Evolutionary conservation across 768 basidiomycete genomes (phyloP).

Genomic region (Leucocoprinus birnbaumii): DNA sequence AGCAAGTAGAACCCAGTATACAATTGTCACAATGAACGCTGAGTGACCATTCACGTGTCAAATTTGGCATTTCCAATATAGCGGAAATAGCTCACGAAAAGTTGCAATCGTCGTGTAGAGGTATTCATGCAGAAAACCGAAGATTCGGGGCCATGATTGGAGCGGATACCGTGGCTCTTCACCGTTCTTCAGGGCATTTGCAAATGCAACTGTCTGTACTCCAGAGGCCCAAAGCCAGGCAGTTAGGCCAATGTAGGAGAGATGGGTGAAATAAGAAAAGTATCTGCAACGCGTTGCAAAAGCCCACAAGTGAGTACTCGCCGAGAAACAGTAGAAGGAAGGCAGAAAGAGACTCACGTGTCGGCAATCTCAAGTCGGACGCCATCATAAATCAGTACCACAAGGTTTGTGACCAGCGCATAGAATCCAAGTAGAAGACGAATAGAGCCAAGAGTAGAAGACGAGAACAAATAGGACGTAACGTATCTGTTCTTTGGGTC

Average conservation of each 20-base stretch:
- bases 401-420: slow-evolving; percentile 4
- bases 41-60: not conserved
- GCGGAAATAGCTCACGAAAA: slow-evolving; percentile 13
- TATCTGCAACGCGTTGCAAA: slow-evolving; percentile 3
- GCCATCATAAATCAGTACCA: slow-evolving; percentile 5
- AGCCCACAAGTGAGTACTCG: no score
- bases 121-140: slow-evolving; percentile 14
- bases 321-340: not conserved
- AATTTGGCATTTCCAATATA: not conserved
- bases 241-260: slow-evolving; percentile 12
- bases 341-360: slow-evolving; percentile 1
- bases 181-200: not conserved
- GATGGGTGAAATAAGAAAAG: slow-evolving; percentile 16
- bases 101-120: slow-evolving; percentile 16
- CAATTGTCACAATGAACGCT: slow-evolving; percentile 12
- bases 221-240: slow-evolving; percentile 17
- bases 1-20: slow-evolving; percentile 15
- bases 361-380: not conserved
- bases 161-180: slow-evolving; percentile 10
- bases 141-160: slow-evolving; percentile 13
- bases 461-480: slow-evolving; percentile 13
- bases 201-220: slow-evolving; percentile 9
- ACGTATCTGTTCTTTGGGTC: slow-evolving; percentile 12
- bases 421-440: slow-evolving; percentile 11
- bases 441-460: slow-evolving; percentile 6